phyloP scores from a whole-genome alignment of 2,329 filamentous ascomycete genomes.

The Cordyceps tenuipes region DNA sequence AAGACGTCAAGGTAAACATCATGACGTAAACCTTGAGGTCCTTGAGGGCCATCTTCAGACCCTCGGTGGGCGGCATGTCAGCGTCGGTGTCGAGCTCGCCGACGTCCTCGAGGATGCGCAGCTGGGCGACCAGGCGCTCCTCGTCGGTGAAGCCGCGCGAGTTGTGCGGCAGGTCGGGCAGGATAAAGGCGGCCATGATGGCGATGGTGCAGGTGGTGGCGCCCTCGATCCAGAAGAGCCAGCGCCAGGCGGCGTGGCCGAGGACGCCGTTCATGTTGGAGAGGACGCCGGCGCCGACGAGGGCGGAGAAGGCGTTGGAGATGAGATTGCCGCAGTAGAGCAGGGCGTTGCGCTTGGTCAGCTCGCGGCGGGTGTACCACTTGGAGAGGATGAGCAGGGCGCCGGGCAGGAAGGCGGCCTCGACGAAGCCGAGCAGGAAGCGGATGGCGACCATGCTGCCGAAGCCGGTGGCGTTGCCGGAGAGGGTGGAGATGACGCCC shows the following conservation, averaged over 20 bases:
- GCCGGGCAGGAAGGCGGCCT: slow-evolving; percentile 58
- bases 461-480: slow-evolving; percentile 44
- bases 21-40: slow-evolving; percentile 56
- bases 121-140: slow-evolving; percentile 46
- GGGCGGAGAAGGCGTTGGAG: slow-evolving; percentile 50
- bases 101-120: slow-evolving; percentile 49
- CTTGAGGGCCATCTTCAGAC: slow-evolving; percentile 50
- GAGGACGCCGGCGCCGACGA: slow-evolving; percentile 51
- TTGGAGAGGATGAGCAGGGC: slow-evolving; percentile 55
- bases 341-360: slow-evolving; percentile 46
- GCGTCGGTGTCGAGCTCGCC: slow-evolving; percentile 47
- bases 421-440: slow-evolving; percentile 53
- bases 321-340: slow-evolving; percentile 53
- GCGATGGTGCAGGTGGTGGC: slow-evolving; percentile 41
- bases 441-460: slow-evolving; percentile 45
- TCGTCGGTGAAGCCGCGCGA: slow-evolving; percentile 50
- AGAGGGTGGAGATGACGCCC: slow-evolving; percentile 52
- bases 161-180: slow-evolving; percentile 49
- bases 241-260: slow-evolving; percentile 50
- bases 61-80: slow-evolving; percentile 42
- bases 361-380: slow-evolving; percentile 56
- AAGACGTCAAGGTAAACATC: slow-evolving; percentile 54
- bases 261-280: slow-evolving; percentile 48
- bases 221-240: slow-evolving; percentile 55
- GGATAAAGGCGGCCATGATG: slow-evolving; percentile 36